A percentile compares a stretch with the other conserved stretches of the same genome.
Evolutionary conservation across 768 basidiomycete genomes (phyloP).

Genomic region (Boletus speciosus): DNA sequence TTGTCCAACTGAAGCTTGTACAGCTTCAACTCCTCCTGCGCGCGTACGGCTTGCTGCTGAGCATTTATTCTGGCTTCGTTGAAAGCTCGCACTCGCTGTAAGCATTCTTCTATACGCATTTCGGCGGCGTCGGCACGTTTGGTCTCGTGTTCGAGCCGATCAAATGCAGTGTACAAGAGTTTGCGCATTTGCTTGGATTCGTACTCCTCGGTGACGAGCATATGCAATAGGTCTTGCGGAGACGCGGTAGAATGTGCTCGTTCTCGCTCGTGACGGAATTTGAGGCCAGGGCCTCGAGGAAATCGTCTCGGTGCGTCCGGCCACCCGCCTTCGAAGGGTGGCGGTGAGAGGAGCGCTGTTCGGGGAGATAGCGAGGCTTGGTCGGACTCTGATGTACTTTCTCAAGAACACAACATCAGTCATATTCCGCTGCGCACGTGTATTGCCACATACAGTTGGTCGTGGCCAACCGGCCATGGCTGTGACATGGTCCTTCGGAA

Average conservation of each 20-base stretch:
- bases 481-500: slow-evolving; percentile 23
- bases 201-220: slow-evolving; percentile 41
- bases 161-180: slow-evolving; percentile 34
- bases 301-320: slow-evolving; percentile 1
- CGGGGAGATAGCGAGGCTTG: slow-evolving; percentile 28
- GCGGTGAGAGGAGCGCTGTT: slow-evolving; percentile 27
- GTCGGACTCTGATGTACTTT: slow-evolving; percentile 25
- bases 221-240: slow-evolving; percentile 27
- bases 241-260: slow-evolving; percentile 31
- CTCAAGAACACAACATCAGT: slow-evolving; percentile 9
- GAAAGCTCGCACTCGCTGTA: slow-evolving; percentile 28
- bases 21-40: slow-evolving; percentile 48
- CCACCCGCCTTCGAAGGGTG: slow-evolving; percentile 11
- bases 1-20: slow-evolving; percentile 58
- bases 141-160: slow-evolving; percentile 37
- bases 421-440: background rate
- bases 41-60: slow-evolving; percentile 28
- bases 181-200: slow-evolving; percentile 39
- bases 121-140: slow-evolving; percentile 36
- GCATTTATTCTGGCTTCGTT: slow-evolving; percentile 31
- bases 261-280: slow-evolving; percentile 35
- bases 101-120: slow-evolving; percentile 28
- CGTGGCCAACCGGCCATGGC: slow-evolving; percentile 17
- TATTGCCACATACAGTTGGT: slow-evolving; percentile 19
- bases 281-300: slow-evolving; percentile 30